Conservation (phyloP, 306 rosid genomes). For the Urtica urens region DNA sequence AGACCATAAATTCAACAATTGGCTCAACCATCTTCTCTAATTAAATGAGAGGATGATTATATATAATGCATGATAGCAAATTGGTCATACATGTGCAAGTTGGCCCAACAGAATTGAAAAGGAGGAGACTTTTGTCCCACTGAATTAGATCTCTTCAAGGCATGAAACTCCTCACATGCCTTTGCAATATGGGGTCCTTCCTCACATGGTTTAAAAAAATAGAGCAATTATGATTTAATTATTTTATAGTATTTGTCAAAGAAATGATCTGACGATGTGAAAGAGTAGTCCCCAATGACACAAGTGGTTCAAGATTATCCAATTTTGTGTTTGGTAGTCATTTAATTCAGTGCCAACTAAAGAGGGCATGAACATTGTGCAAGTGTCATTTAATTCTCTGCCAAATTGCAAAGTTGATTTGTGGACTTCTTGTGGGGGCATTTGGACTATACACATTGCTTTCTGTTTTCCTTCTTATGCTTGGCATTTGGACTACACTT, state of each 20-base stretch:
- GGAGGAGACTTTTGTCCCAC: slow-evolving; percentile 4
- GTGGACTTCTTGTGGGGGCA: slow-evolving; percentile 1
- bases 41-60: background rate
- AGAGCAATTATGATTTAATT: background rate
- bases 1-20: background rate
- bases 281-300: background rate
- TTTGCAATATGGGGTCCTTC: slow-evolving; percentile 14
- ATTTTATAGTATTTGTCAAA: background rate
- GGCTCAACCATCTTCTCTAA: background rate
- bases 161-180: slow-evolving; percentile 15
- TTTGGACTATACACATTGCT: background rate
- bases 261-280: background rate
- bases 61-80: background rate
- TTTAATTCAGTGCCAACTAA: slow-evolving; percentile 5
- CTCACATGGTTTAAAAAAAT: slow-evolving; percentile 19
- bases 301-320: background rate
- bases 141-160: background rate
- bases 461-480: slow-evolving; percentile 1
- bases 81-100: background rate
- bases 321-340: slow-evolving; percentile 6
- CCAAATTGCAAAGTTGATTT: background rate
- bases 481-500: slow-evolving; percentile 2
- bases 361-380: background rate
- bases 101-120: background rate
- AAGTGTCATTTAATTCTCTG: background rate